Evolutionary conservation across 208 protist genomes (phyloP).

Genomic region (Entamoeba histolytica): DNA sequence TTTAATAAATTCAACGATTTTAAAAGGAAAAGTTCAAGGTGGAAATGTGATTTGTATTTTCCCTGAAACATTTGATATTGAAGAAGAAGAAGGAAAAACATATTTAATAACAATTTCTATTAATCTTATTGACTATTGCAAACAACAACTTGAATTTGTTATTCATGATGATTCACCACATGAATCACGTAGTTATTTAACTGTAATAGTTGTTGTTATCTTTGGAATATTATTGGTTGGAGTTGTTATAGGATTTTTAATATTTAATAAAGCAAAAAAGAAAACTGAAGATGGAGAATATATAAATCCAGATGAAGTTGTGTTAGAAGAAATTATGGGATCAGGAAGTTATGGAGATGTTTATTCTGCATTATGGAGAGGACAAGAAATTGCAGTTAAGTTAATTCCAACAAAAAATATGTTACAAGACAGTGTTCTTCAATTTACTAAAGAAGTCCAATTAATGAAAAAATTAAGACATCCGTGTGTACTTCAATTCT

Average conservation of each 20-base stretch:
- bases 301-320: neutral
- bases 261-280: neutral
- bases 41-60: neutral
- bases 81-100: neutral
- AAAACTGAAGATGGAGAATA: neutral
- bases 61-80: neutral
- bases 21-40: neutral
- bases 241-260: neutral
- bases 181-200: neutral
- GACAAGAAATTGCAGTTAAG: slow-evolving; percentile 24
- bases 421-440: neutral
- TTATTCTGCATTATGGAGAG: neutral
- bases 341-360: slow-evolving; percentile 8
- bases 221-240: neutral
- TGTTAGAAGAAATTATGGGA: neutral
- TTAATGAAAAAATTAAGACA: slow-evolving; percentile 25
- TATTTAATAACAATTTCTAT: neutral
- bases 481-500: slow-evolving; percentile 37
- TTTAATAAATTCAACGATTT: neutral
- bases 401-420: neutral
- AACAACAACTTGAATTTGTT: neutral
- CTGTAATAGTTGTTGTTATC: neutral
- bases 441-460: slow-evolving; percentile 29
- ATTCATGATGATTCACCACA: neutral
- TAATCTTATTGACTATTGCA: neutral